These are phyloP conservation scores for Cordyceps fumosorosea DNA, from an alignment of 2,329 filamentous ascomycete species.

Conservation along the genomic window DNA sequence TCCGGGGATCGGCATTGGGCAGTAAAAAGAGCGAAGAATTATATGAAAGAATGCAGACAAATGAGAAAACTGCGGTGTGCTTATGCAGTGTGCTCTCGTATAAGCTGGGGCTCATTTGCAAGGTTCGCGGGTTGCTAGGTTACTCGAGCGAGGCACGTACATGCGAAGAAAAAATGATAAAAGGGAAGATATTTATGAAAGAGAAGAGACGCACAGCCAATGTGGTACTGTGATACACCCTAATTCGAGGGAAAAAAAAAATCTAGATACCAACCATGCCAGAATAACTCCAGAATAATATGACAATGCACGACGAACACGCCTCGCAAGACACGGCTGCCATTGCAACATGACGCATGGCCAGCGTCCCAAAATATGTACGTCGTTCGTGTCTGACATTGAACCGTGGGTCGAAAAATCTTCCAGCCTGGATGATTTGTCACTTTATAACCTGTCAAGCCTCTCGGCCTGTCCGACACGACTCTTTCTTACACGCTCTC, in stretches of 20 bases:
- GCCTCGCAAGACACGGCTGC: background rate
- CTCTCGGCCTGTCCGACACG: background rate
- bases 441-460: background rate
- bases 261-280: background rate
- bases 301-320: background rate
- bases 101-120: background rate
- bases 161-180: too few relatives aligned
- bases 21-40: background rate
- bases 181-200: background rate
- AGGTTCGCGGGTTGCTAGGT: too few relatives aligned
- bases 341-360: background rate
- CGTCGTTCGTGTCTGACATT: background rate
- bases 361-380: background rate
- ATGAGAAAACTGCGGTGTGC: background rate
- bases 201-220: background rate
- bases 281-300: background rate
- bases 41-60: background rate
- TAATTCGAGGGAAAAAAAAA: background rate
- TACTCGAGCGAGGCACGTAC: background rate
- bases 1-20: background rate
- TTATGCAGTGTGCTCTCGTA: background rate
- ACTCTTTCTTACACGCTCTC: background rate
- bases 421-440: background rate
- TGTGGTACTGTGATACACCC: background rate
- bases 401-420: background rate